These are phyloP conservation scores for Cercospora citrullina DNA, from an alignment of 2,329 filamentous ascomycete species.

Conservation along the genomic window DNA sequence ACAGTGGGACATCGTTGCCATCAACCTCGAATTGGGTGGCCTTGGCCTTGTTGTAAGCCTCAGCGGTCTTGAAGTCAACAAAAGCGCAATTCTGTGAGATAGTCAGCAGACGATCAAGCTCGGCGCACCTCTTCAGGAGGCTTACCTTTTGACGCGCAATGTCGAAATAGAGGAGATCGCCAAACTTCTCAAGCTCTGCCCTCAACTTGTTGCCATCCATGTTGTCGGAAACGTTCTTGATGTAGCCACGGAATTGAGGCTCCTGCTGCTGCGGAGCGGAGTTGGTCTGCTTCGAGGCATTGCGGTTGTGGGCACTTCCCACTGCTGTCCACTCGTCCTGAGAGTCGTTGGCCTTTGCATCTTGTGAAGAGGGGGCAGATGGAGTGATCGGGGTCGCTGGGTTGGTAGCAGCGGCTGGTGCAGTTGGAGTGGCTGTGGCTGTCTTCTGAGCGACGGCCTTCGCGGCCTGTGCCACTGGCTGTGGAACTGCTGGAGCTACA, in stretches of 20 bases:
- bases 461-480: conserved; percentile 34
- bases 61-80: conserved; percentile 81
- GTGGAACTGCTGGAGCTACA: conserved; percentile 37
- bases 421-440: conserved; percentile 34
- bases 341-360: conserved; percentile 49
- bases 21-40: conserved; percentile 77
- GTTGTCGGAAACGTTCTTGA: conserved; percentile 93
- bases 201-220: conserved; percentile 74
- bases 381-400: conserved; percentile 28
- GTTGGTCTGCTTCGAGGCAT: conserved; percentile 65
- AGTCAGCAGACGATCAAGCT: not conserved
- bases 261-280: conserved; percentile 67
- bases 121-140: not conserved
- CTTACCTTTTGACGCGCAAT: conserved; percentile 73
- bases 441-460: conserved; percentile 24
- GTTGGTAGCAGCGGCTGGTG: conserved; percentile 31
- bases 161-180: conserved; percentile 64
- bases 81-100: conserved; percentile 85
- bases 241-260: conserved; percentile 79
- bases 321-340: conserved; percentile 87
- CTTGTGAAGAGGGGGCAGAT: conserved; percentile 40
- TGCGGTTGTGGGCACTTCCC: conserved; percentile 73
- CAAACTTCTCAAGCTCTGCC: conserved; percentile 67
- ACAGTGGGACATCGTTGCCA: conserved; percentile 77
- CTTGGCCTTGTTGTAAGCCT: conserved; percentile 80